These are phyloP conservation scores for Malus domestica DNA, from an alignment of 306 rosid species.

Conservation along the genomic window ASM211411v1 NC_041805.1:26563501-26564000, in stretches of 20 bases:
- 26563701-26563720: conserved; percentile 10
- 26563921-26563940: conserved; percentile 26
- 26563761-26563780: conserved; percentile 10
- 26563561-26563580: conserved; percentile 7
- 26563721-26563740: conserved; percentile 18
- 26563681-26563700: conserved; percentile 13
- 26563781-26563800: conserved; percentile 17
- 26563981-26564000: conserved; percentile 24
- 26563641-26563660: conserved; percentile 28
- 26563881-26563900: conserved; percentile 15
- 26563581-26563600: conserved; percentile 15
- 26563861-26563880: conserved; percentile 19
- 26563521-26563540: conserved; percentile 17
- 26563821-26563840: conserved; percentile 18
- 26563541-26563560: not conserved
- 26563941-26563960: conserved; percentile 33
- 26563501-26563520: conserved; percentile 13
- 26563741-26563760: conserved; percentile 17
- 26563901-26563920: conserved; percentile 24
- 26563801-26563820: conserved; percentile 23
- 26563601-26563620: conserved; percentile 15
- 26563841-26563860: conserved; percentile 31
- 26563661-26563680: conserved; percentile 25
- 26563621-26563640: conserved; percentile 17
- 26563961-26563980: conserved; percentile 22